A percentile compares a stretch with the other conserved stretches of the same genome.
phyloP scores from a whole-genome alignment of 1,284 basidiomycete species.

The Ganoderma meredithae region DNA sequence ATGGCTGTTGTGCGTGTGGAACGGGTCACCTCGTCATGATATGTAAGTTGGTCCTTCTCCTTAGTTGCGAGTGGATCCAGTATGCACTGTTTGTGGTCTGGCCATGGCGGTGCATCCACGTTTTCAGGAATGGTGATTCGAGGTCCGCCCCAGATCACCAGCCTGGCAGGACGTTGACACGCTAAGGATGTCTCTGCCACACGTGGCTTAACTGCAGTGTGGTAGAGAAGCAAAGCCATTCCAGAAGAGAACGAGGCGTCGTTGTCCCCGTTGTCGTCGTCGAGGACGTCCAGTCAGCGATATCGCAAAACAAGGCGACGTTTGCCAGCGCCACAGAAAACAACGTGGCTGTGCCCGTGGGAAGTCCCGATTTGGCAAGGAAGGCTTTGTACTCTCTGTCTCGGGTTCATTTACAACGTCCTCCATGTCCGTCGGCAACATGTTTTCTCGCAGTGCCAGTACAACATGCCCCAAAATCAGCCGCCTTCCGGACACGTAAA shows the following conservation, averaged over 20 bases:
- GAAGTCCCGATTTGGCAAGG: constrained; percentile 2
- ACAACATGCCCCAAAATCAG: constrained; percentile 8
- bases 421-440: constrained; percentile 1
- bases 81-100: too few species aligned
- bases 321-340: neutral
- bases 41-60: neutral
- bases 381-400: neutral
- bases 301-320: neutral
- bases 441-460: neutral
- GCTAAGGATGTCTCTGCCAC: neutral
- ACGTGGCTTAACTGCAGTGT: neutral
- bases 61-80: neutral
- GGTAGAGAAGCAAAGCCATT: neutral
- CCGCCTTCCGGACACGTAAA: neutral
- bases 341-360: constrained; percentile 8
- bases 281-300: neutral
- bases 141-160: too few species aligned
- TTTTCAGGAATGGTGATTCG: too few species aligned
- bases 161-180: neutral
- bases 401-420: neutral
- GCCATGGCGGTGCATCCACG: too few species aligned
- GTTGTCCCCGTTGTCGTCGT: neutral
- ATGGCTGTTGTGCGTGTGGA: neutral
- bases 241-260: neutral
- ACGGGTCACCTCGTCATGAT: too few species aligned